Percentiles rank a stretch among this genome's conserved stretches.
Conservation (phyloP, 108 stramenopile species). For the Pseudonitzschia multistriata region DNA sequence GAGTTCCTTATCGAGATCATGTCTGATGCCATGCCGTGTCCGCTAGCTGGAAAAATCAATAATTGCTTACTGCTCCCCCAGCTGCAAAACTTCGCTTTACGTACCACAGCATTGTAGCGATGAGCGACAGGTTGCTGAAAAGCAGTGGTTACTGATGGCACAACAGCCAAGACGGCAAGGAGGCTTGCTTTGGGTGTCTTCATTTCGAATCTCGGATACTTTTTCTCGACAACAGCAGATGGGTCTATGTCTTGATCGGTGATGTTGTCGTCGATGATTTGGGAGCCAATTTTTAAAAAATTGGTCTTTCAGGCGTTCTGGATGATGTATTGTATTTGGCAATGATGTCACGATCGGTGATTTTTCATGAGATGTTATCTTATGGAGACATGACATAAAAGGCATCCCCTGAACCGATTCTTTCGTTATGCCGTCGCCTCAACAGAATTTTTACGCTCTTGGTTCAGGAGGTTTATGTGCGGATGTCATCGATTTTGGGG, state of each 20-base stretch:
- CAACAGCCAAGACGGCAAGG: slow-evolving; percentile 1
- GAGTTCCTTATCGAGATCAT: too few species aligned
- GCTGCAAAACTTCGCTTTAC: not conserved
- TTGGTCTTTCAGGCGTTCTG: not conserved
- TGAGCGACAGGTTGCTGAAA: slow-evolving; percentile 6
- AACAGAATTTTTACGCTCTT: too few species aligned
- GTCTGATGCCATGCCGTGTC: too few species aligned
- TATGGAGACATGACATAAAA: too few species aligned
- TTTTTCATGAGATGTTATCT: too few species aligned
- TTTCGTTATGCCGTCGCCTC: too few species aligned
- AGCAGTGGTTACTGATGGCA: slow-evolving; percentile 6
- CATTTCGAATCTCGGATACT: not conserved
- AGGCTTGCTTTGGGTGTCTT: slow-evolving; percentile 4
- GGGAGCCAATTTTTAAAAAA: not conserved
- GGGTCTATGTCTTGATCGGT: not conserved
- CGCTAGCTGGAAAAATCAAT: not conserved
- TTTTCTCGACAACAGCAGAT: not conserved
- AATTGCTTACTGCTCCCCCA: not conserved
- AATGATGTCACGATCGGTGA: not conserved
- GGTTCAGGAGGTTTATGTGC: too few species aligned
- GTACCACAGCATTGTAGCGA: slow-evolving; percentile 15
- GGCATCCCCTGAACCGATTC: too few species aligned
- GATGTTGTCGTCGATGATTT: not conserved
- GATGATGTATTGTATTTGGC: not conserved
- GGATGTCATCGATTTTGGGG: too few species aligned